Conservation (phyloP, 768 basidiomycete species). For the Leccinum disarticulatum region DNA sequence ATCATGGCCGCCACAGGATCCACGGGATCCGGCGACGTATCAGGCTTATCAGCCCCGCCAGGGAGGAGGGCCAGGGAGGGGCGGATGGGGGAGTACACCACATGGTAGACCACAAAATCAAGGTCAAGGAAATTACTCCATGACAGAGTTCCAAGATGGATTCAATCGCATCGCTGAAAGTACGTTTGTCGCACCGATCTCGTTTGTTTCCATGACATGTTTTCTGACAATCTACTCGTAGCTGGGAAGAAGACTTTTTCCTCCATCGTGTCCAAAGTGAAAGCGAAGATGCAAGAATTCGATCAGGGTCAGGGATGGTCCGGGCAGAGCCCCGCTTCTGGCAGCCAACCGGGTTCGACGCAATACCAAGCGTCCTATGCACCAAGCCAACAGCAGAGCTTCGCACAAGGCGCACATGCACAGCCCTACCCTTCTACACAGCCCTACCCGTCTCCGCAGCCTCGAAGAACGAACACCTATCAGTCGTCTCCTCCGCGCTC, state of each 20-base stretch:
- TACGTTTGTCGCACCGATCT: slow-evolving; percentile 36
- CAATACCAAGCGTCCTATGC: not conserved
- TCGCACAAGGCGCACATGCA: slow-evolving; percentile 2
- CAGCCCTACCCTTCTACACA: slow-evolving; percentile 5
- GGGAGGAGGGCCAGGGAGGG: slow-evolving; percentile 4
- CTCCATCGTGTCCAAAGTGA: slow-evolving; percentile 70
- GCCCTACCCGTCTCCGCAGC: not conserved
- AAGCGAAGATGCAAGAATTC: slow-evolving; percentile 80
- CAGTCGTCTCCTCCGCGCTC: not conserved
- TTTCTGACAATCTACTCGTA: slow-evolving; percentile 23
- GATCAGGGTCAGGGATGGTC: slow-evolving; percentile 46
- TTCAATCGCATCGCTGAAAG: slow-evolving; percentile 77
- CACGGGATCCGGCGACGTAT: slow-evolving; percentile 14
- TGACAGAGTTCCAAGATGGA: slow-evolving; percentile 72
- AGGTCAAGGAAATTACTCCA: slow-evolving; percentile 43
- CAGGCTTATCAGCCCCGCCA: slow-evolving; percentile 27
- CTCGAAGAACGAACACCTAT: slow-evolving; percentile 9
- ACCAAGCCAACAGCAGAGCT: slow-evolving; percentile 1
- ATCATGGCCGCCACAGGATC: slow-evolving; percentile 18
- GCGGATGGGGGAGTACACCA: not conserved
- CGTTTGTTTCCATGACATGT: not conserved
- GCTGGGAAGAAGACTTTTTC: slow-evolving; percentile 80
- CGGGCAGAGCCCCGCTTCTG: slow-evolving; percentile 9
- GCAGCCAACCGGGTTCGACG: not conserved
- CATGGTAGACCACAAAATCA: slow-evolving; percentile 14